Evolutionary conservation across 352 stramenopile species (phyloP).

Genomic region (Globisporangium splendens): DNA sequence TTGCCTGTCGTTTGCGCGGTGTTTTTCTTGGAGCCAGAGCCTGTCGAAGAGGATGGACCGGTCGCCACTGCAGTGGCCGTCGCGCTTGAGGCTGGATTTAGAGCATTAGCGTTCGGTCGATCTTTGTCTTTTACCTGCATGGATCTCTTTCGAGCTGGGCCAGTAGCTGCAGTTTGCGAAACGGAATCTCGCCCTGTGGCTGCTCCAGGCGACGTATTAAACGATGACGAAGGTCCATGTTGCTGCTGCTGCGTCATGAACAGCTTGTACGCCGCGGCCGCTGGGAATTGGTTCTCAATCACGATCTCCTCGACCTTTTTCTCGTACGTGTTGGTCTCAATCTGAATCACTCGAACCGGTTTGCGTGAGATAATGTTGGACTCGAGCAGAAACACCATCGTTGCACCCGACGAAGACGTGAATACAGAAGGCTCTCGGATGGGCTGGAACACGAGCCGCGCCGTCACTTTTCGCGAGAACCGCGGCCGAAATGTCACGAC

Average conservation of each 20-base stretch:
- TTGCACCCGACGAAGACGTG: slow-evolving; percentile 33
- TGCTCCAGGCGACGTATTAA: background rate
- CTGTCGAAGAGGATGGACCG: background rate
- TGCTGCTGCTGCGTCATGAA: slow-evolving; percentile 55
- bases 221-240: background rate
- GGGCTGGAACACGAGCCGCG: slow-evolving; percentile 87
- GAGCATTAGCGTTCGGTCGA: background rate
- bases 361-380: slow-evolving; percentile 77
- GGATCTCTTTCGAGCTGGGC: slow-evolving; percentile 9
- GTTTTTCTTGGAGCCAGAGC: background rate
- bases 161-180: background rate
- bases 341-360: slow-evolving; percentile 76
- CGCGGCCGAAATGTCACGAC: slow-evolving; percentile 77
- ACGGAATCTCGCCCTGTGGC: background rate
- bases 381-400: slow-evolving; percentile 90
- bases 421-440: slow-evolving; percentile 34
- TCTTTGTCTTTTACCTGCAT: slow-evolving; percentile 10
- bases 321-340: slow-evolving; percentile 80
- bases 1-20: slow-evolving; percentile 13
- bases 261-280: slow-evolving; percentile 66
- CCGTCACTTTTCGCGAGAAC: slow-evolving; percentile 84
- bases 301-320: slow-evolving; percentile 68
- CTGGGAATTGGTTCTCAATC: slow-evolving; percentile 87
- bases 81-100: background rate
- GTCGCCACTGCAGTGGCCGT: background rate